Base-by-base conservation (phyloP, 2,329 filamentous ascomycete species). In the Fonsecaea monophora region DNA sequence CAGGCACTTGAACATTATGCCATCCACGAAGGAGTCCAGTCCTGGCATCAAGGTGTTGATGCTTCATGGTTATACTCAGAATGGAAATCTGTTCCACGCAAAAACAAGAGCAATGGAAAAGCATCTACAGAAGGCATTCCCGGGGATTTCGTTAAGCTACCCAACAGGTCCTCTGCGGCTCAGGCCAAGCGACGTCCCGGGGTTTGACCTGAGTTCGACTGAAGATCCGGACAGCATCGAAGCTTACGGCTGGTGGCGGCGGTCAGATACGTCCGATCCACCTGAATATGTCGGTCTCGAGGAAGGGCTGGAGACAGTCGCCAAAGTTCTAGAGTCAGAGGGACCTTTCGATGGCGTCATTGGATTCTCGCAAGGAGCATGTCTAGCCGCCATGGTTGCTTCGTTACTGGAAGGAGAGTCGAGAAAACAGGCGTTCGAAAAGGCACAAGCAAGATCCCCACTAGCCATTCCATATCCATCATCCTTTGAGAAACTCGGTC, bases 61-160 rank as follows among this genome's bases (percentile, higher is more conserved):
- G 90, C 84, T 94, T 34, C 91, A 94, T 74, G 91, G 94, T 78
- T 97, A 89, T 85, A 97, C 94, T 7, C 94, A 98, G 83, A 96
- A 92, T 34, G 93, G 94, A 3, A 79, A 89, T 3, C 83, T 93
- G 70, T 97, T 97, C 86, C 90, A 88, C 77, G 87, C 90, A 78
- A 97, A 97, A 82, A 96, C 92, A 54, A 91, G 92, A 77, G 92
- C 92, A 10, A 83, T 97, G 1, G 88, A 93, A 73, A 97, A 97
- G 78, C 83, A 89, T 62, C 85, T 97, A 65, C 78, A 83, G 68
- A 97, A 96, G 76, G 81, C 87, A 34, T 90, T 97, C 70, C 85
- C 87, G 8, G 80, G 85, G 63, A 79, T 89, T 45, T 78, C 82
- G 3, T 83, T 92, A 61, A 78, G 87, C 75, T 93, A 91, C 79